Evolutionary conservation across 164 flowering plant species (phyloP), one percentile per base, ranked within the genome.

Genomic region (Vitis amurensis): DNA sequence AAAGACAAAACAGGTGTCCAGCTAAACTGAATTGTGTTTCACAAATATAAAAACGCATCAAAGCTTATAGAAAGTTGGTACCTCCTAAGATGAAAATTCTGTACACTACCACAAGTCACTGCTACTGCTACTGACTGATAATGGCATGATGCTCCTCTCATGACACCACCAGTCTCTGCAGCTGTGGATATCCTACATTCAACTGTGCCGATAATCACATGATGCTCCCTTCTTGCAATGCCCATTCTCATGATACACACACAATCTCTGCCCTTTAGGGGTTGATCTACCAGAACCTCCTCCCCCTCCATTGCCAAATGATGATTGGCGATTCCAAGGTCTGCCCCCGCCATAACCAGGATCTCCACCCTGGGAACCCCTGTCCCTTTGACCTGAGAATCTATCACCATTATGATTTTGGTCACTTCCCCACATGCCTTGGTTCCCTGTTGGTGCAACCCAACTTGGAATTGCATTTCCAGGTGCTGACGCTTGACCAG

Each of bases 161-260:
- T 23, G 27, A 23, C 27, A 23, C 27, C 27, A 23, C 27, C 27
- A 23, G 27, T 23, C 27, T 37, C 44, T 37, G 44, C 44, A 37
- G 6, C 4, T 31, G 44, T 31, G 44, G 44, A 37, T 0, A 37
- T 6, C 44, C 44, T 37, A 57, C 29, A 29, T 59, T 81, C 69
- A 88, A 12, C 74, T 72, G 77, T 88, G 98, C 69, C 77, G 55
- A 73, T 72, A 87, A 70, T 86, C 83, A 71, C 98, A 93, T 8
- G 78, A 29, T 3, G 88, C 70, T n/a, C 98, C 97, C 72, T 89
- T 91, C 76, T 74, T 91, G 84, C 97, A 91, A 61, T 85, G 83
- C 31, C 93, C 91, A 77, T 52, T 85, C 74, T 85, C 83, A 71
- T 80, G 80, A 70, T 49, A 91, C 61, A 68, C 78, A 83, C 93